phyloP scores from a whole-genome alignment of 306 rosid species.

The Phaseolus lunatus region DNA sequence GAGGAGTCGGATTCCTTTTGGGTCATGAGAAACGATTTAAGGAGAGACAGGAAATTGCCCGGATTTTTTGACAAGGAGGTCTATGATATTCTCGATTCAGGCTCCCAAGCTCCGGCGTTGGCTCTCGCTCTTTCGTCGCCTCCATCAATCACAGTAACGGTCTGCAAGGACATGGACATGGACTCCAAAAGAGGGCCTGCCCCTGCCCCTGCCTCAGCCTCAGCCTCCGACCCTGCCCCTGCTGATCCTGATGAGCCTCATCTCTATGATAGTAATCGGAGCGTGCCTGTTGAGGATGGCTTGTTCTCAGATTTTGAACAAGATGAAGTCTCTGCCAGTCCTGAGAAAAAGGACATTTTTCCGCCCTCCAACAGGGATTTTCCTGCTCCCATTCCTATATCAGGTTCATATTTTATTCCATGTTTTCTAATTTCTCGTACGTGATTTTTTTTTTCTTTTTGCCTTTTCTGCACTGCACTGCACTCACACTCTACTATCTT shows the following conservation, averaged over 20 bases:
- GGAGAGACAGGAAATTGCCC: slow-evolving; percentile 78
- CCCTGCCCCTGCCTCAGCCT: background rate
- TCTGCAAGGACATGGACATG: background rate
- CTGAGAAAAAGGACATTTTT: slow-evolving; percentile 53
- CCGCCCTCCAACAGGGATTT: slow-evolving; percentile 30
- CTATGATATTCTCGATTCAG: slow-evolving; percentile 74
- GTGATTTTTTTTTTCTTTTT: background rate
- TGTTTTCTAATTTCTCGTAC: background rate
- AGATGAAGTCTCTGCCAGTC: slow-evolving; percentile 62
- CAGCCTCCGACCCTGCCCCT: background rate
- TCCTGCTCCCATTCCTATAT: slow-evolving; percentile 68
- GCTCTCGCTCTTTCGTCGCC: slow-evolving; percentile 40
- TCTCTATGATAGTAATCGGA: slow-evolving; percentile 61
- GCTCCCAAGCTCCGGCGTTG: slow-evolving; percentile 48
- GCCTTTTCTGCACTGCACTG: background rate
- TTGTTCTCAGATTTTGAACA: slow-evolving; percentile 79
- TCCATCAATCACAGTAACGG: background rate
- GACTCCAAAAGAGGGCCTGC: background rate
- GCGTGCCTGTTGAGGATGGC: slow-evolving; percentile 64
- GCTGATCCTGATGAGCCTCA: slow-evolving; percentile 47
- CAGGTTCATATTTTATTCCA: slow-evolving; percentile 49
- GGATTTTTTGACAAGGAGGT: slow-evolving; percentile 89
- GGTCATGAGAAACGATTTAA: slow-evolving; percentile 81
- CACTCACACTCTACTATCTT: background rate
- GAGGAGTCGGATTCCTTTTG: slow-evolving; percentile 84